Conservation (phyloP, 2,329 filamentous ascomycete species). For the Dendrostoma leiphaemia region DNA sequence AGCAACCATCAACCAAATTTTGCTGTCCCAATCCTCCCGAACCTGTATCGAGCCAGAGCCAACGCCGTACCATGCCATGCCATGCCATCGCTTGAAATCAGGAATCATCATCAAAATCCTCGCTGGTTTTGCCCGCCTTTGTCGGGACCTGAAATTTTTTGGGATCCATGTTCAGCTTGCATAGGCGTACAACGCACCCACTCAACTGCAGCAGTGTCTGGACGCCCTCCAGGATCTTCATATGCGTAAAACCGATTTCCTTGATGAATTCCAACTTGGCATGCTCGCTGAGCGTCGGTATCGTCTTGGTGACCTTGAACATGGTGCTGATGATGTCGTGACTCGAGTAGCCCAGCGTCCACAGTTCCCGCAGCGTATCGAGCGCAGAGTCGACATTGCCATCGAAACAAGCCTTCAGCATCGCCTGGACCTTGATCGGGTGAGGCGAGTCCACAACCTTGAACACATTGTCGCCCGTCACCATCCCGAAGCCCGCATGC, state of each 20-base stretch:
- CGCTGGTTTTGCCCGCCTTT: conserved; percentile 32
- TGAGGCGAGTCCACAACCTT: conserved; percentile 96
- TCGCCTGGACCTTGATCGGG: conserved; percentile 96
- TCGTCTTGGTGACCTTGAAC: conserved; percentile 97
- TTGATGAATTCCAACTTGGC: conserved; percentile 96
- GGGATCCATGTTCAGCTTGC: conserved; percentile 95
- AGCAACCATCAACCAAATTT: conserved; percentile 8
- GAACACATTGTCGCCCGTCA: conserved; percentile 98
- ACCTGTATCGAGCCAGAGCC: conserved; percentile 17
- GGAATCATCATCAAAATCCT: background rate
- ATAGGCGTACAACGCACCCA: conserved; percentile 85
- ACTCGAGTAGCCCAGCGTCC: conserved; percentile 94
- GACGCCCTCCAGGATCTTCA: conserved; percentile 97
- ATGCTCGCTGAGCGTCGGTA: conserved; percentile 88
- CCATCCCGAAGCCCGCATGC: conserved; percentile 88
- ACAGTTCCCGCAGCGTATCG: conserved; percentile 83
- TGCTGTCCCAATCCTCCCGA: conserved; percentile 7
- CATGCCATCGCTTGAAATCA: conserved; percentile 12
- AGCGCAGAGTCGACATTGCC: conserved; percentile 85
- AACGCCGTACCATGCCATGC: conserved; percentile 20
- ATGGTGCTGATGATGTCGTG: conserved; percentile 99
- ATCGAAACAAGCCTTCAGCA: conserved; percentile 97
- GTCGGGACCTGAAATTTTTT: conserved; percentile 62
- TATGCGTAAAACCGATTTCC: conserved; percentile 98
- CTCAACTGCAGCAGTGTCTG: conserved; percentile 93